Evolutionary conservation across 768 basidiomycete genomes (phyloP), one percentile per base, ranked within the genome.

Genomic region (Lanmaoa rubissima): DNA sequence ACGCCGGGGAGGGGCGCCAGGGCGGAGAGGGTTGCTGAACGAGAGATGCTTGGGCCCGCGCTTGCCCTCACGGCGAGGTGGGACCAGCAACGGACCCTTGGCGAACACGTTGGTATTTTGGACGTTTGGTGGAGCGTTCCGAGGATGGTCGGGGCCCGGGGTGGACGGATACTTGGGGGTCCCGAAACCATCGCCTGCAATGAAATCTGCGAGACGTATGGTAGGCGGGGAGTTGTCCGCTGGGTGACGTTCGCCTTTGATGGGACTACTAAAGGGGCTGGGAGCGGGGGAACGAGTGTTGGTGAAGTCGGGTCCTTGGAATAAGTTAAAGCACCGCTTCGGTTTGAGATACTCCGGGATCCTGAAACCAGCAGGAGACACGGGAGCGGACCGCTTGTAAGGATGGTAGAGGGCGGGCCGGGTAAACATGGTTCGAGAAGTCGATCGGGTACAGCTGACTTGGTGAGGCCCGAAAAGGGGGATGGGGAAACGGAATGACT

Each of bases 321-420:
- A 67, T 13, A 56, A 24, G 54, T 67, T 55, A 52, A 71, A 66
- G 57, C 48, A 62, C 26, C 48, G 60, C 53, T 19, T 60, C 5
- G 55, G 68, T 19, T 26, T 57, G 51, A 66, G 8, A 17, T 54
- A 58, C 44, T 66, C 55, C 14, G 41, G 35, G 32, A 66, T 36
- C 65, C 68, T 70, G 67, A 65, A 26, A 13, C 70, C 68, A 60
- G 72, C 63, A 69, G 69, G 61, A n/a, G 64, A 38, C 17, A 34
- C 31, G 21, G 51, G 58, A 11, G 38, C n/a, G 40, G 62, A 17
- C 8, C 26, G 32, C 34, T 58, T 68, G 45, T 58, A 58, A 14
- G 65, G 66, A 32, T 64, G 54, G 39, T 63, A 49, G 17, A 32
- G 24, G 5, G 40, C 34, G 24, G 56, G 59, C 11, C 58, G 60